These are phyloP conservation scores for Cladophialophora bantiana DNA, from an alignment of 2,329 filamentous ascomycete genomes.

Conservation along the genomic window DNA sequence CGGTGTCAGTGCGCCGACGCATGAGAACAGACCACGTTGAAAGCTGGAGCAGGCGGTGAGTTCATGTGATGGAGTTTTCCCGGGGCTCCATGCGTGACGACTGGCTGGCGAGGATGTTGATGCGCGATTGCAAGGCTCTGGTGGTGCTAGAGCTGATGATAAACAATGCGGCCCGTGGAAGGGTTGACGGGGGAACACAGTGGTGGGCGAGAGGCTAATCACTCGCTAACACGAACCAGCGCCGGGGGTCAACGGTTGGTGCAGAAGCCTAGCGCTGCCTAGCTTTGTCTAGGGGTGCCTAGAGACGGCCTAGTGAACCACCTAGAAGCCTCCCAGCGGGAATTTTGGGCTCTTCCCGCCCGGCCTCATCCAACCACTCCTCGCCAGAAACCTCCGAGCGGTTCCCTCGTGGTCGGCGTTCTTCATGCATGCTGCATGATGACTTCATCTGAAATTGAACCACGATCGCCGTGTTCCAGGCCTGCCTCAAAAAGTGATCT, in stretches of 20 bases:
- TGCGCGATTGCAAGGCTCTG: slow-evolving; percentile 8
- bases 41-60: slow-evolving; percentile 29
- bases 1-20: slow-evolving; percentile 21
- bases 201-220: slow-evolving; percentile 8
- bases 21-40: slow-evolving; percentile 29
- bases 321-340: slow-evolving; percentile 5
- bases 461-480: neutral
- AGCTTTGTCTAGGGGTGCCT: neutral
- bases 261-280: slow-evolving; percentile 1
- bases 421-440: slow-evolving; percentile 1
- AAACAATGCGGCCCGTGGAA: slow-evolving; percentile 32
- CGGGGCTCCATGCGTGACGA: neutral
- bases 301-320: neutral
- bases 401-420: slow-evolving; percentile 2
- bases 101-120: slow-evolving; percentile 16
- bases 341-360: slow-evolving; percentile 14
- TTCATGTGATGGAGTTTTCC: slow-evolving; percentile 25
- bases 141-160: slow-evolving; percentile 9
- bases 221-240: slow-evolving; percentile 9
- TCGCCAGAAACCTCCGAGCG: slow-evolving; percentile 8
- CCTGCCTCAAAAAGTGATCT: slow-evolving; percentile 27
- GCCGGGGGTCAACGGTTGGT: slow-evolving; percentile 11
- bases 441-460: neutral
- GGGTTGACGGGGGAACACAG: slow-evolving; percentile 34
- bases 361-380: slow-evolving; percentile 5